Percentiles rank a stretch among this genome's conserved stretches.
phyloP scores from a whole-genome alignment of 2,329 filamentous ascomycete species.

The Neofusicoccum sp. region DNA sequence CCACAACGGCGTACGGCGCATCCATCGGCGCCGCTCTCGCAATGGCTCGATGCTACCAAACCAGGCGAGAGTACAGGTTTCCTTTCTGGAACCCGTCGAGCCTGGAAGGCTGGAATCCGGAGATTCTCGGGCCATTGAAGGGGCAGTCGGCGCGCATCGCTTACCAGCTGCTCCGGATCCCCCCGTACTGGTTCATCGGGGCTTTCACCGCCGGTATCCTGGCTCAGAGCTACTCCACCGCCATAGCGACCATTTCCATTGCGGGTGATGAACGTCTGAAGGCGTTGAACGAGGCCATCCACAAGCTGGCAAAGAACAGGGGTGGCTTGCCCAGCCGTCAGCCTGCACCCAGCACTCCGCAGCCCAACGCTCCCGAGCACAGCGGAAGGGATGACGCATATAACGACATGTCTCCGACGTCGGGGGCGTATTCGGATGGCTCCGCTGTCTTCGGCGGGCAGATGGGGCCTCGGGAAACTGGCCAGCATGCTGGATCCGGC shows the following conservation, averaged over 20 bases:
- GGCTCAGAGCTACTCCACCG: background rate
- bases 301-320: background rate
- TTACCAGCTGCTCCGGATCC: conserved; percentile 33
- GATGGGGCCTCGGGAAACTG: conserved; percentile 26
- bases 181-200: conserved; percentile 38
- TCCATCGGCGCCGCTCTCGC: conserved; percentile 38
- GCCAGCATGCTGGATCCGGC: background rate
- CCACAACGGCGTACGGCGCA: conserved; percentile 42
- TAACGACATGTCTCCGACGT: conserved; percentile 47
- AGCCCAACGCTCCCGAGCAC: background rate
- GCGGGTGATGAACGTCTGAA: conserved; percentile 32
- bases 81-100: conserved; percentile 45
- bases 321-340: background rate
- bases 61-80: conserved; percentile 40
- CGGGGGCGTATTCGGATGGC: conserved; percentile 35
- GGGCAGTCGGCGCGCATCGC: conserved; percentile 37
- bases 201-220: conserved; percentile 32
- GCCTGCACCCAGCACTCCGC: background rate
- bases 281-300: conserved; percentile 11
- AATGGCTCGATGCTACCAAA: conserved; percentile 37
- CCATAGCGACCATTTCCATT: background rate
- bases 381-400: conserved; percentile 20
- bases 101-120: conserved; percentile 40
- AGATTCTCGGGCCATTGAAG: conserved; percentile 37
- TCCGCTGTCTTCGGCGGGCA: conserved; percentile 36